A percentile compares a stretch with the other conserved stretches of the same genome.
Evolutionary conservation across 2,329 filamentous ascomycete species (phyloP).

Genomic region (Fusarium foetens): DNA sequence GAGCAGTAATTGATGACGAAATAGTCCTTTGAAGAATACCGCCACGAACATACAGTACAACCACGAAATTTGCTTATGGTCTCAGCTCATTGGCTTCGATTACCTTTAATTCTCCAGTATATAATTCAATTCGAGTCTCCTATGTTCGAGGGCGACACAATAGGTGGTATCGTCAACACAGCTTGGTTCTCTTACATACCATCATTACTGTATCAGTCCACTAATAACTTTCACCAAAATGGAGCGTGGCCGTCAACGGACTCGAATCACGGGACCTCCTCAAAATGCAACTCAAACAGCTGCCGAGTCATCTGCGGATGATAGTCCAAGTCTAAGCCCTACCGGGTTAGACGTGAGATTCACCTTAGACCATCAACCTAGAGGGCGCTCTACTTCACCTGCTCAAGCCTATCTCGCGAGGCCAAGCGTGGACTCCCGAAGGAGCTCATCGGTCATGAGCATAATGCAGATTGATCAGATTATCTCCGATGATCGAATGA

Average conservation of each 20-base stretch:
- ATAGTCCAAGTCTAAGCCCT: conserved; percentile 35
- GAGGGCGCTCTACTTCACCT: conserved; percentile 13
- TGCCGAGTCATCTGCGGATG: conserved; percentile 8
- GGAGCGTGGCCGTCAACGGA: conserved; percentile 8
- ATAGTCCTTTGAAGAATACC: conserved; percentile 3
- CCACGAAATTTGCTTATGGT: background rate
- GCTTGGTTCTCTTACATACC: background rate
- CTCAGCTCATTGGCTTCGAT: background rate
- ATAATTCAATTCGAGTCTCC: background rate
- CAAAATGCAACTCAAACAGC: conserved; percentile 12
- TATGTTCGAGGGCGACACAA: background rate
- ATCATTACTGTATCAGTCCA: background rate
- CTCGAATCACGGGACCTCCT: conserved; percentile 7
- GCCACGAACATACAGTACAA: background rate
- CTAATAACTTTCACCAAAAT: conserved; percentile 7
- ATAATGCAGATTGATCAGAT: conserved; percentile 50
- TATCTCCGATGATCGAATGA: conserved; percentile 49
- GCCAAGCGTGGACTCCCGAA: conserved; percentile 41
- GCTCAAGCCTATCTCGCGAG: conserved; percentile 25
- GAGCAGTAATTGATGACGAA: background rate
- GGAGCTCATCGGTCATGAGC: conserved; percentile 45
- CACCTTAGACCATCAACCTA: background rate
- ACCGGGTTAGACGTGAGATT: conserved; percentile 34
- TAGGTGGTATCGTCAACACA: background rate
- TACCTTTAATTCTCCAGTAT: background rate